Conservation (phyloP, 2,329 filamentous ascomycete genomes). For the Microdochium nivale region DNA sequence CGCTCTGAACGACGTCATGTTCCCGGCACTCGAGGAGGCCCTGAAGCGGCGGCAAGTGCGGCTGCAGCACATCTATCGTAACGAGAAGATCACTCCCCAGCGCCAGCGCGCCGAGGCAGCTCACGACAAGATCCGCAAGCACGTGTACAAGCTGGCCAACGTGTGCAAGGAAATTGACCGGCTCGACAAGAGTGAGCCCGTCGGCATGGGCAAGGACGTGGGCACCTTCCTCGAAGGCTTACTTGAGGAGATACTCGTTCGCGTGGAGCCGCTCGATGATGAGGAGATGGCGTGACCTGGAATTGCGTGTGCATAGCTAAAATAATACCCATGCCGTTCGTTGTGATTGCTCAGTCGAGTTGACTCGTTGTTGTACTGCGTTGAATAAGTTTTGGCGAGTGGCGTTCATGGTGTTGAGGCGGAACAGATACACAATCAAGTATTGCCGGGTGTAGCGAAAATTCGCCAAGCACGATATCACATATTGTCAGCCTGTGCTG, state of each 20-base stretch:
- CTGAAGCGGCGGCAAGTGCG: conserved; percentile 68
- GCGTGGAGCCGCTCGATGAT: conserved; percentile 82
- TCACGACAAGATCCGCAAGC: conserved; percentile 72
- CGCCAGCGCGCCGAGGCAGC: conserved; percentile 61
- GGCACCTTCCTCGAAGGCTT: conserved; percentile 84
- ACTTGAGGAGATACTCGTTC: conserved; percentile 84
- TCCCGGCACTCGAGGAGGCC: conserved; percentile 86
- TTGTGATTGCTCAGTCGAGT: too few relatives aligned
- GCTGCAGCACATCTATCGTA: conserved; percentile 42
- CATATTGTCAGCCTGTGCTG: too few relatives aligned
- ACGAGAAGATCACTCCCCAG: conserved; percentile 44
- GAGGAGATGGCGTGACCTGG: conserved; percentile 35
- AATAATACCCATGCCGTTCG: not conserved
- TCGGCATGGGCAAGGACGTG: conserved; percentile 90
- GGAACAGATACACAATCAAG: not conserved
- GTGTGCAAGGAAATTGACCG: conserved; percentile 86
- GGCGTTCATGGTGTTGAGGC: not conserved
- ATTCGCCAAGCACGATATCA: too few relatives aligned
- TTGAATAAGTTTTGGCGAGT: not conserved
- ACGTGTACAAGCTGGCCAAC: conserved; percentile 75
- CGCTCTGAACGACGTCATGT: conserved; percentile 81
- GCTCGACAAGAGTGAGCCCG: conserved; percentile 75
- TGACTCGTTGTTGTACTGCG: not conserved
- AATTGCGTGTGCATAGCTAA: too few relatives aligned
- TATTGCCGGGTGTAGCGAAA: too few relatives aligned